Evolutionary conservation across 352 stramenopile genomes (phyloP).

Genomic region (Phytopythium sindhum): DNA sequence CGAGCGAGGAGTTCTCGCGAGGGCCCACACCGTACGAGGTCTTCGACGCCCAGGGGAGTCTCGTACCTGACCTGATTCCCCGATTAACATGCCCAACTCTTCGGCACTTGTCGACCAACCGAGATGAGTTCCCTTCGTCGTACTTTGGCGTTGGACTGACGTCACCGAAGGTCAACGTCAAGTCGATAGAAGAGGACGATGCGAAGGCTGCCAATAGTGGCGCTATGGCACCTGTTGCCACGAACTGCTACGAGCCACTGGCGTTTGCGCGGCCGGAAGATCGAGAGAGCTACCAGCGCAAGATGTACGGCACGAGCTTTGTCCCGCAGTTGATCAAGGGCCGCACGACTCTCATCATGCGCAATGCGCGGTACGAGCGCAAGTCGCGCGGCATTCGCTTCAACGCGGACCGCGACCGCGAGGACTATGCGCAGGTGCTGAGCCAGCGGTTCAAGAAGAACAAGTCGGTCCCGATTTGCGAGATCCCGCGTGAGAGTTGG

Average conservation of each 20-base stretch:
- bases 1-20: conserved; percentile 2
- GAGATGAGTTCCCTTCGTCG: conserved; percentile 16
- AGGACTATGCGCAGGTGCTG: conserved; percentile 40
- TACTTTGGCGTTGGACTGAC: conserved; percentile 34
- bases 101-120: conserved; percentile 19
- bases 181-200: conserved; percentile 1
- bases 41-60: conserved; percentile 21
- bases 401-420: conserved; percentile 52
- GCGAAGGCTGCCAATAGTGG: background rate
- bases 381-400: conserved; percentile 60
- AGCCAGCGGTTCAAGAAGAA: conserved; percentile 51
- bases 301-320: conserved; percentile 56
- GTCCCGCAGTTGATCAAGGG: conserved; percentile 41
- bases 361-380: conserved; percentile 46
- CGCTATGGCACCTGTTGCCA: background rate
- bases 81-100: conserved; percentile 28
- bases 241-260: conserved; percentile 41
- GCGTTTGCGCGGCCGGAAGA: conserved; percentile 33
- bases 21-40: conserved; percentile 22
- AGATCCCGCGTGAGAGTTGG: conserved; percentile 60
- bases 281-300: conserved; percentile 41
- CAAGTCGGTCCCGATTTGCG: conserved; percentile 40
- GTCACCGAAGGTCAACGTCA: conserved; percentile 15
- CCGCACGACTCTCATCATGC: conserved; percentile 37
- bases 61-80: conserved; percentile 25